These are phyloP conservation scores for Megacollybia platyphylla DNA, from an alignment of 1,284 basidiomycete genomes.

Conservation along the genomic window DNA sequence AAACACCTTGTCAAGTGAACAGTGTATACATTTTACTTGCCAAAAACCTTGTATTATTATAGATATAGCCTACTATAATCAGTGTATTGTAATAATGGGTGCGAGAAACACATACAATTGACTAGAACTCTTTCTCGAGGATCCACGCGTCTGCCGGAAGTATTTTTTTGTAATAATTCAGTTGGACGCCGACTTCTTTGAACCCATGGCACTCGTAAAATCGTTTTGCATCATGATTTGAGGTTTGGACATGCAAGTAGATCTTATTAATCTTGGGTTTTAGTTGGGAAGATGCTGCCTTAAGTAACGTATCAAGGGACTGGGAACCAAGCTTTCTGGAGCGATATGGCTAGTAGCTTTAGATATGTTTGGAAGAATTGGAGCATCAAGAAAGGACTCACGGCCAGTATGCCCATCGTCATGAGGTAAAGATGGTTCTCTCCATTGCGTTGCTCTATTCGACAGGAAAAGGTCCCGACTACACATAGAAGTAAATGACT, in stretches of 20 bases:
- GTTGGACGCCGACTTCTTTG: conserved; percentile 43
- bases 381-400: conserved; percentile 24
- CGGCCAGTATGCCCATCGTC: conserved; percentile 76
- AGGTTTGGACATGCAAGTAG: conserved; percentile 70
- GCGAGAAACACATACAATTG: neutral
- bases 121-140: conserved; percentile 39
- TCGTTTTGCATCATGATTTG: conserved; percentile 54
- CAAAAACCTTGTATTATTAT: too few species aligned
- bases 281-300: conserved; percentile 40
- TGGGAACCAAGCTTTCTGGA: conserved; percentile 59
- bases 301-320: conserved; percentile 49
- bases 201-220: conserved; percentile 77
- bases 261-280: conserved; percentile 54
- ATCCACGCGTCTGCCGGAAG: conserved; percentile 70
- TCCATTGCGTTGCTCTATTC: conserved; percentile 52
- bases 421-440: conserved; percentile 59
- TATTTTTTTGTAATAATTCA: conserved; percentile 77
- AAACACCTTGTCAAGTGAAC: too few species aligned
- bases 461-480: conserved; percentile 73
- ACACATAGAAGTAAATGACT: conserved; percentile 6
- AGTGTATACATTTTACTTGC: too few species aligned
- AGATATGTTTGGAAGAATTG: conserved; percentile 5
- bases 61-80: too few species aligned
- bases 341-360: conserved; percentile 55
- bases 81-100: too few species aligned